phyloP scores from a whole-genome alignment of 164 flowering plant species.

The Piper betle region DNA sequence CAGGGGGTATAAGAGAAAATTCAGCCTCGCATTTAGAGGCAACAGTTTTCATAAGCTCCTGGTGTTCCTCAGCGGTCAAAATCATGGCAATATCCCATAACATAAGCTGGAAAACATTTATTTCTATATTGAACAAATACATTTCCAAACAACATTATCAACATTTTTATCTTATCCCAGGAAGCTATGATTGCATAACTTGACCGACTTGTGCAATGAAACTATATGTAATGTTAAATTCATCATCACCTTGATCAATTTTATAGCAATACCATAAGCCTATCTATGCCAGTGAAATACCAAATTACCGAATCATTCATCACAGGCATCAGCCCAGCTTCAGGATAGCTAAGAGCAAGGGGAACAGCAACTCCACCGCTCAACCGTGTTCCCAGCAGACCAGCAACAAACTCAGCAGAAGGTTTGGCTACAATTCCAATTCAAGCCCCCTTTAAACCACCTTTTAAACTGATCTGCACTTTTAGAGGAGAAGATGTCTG shows the following conservation, averaged over 20 bases:
- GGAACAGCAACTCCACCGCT: conserved; percentile 98
- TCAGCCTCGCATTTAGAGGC: conserved; percentile 60
- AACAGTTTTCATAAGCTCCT: conserved; percentile 58
- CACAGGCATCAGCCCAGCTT: conserved; percentile 84
- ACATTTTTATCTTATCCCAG: too few species aligned
- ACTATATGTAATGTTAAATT: too few species aligned
- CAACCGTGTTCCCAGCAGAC: conserved; percentile 79
- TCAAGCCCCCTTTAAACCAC: conserved; percentile 60
- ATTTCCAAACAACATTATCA: too few species aligned
- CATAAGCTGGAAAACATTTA: conserved; percentile 3
- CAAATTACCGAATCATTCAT: conserved; percentile 81
- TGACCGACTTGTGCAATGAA: too few species aligned
- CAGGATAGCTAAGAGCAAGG: conserved; percentile 96
- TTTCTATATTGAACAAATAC: too few species aligned
- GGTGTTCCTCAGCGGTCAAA: conserved; percentile 75
- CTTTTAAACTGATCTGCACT: conserved; percentile 8
- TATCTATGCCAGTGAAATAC: background rate
- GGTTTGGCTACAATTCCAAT: conserved; percentile 95
- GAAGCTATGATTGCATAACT: too few species aligned
- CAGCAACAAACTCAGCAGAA: conserved; percentile 91
- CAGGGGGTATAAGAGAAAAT: conserved; percentile 53
- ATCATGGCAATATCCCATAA: conserved; percentile 69
- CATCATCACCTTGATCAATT: background rate
- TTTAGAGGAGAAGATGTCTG: conserved; percentile 3
- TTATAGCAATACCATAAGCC: too few species aligned